Percentiles rank a stretch among this genome's conserved stretches.
Conservation (phyloP, 192 early-diverging fungal genomes). For the Backusella macrospora region DNA sequence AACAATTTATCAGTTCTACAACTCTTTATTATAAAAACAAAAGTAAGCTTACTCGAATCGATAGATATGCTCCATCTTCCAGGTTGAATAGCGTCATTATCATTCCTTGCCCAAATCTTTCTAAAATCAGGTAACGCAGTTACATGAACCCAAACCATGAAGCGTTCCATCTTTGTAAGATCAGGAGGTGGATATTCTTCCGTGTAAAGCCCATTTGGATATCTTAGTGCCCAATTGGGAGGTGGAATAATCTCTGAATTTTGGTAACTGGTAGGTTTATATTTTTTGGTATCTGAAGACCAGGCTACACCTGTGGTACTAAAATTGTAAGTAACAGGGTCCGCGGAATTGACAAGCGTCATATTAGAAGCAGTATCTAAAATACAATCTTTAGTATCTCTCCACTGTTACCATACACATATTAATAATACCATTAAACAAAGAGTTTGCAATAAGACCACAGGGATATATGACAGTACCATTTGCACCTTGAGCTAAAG, state of each 20-base stretch:
- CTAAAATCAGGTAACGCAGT: conserved; percentile 93
- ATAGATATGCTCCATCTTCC: conserved; percentile 75
- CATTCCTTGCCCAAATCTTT: conserved; percentile 87
- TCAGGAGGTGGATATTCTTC: conserved; percentile 61
- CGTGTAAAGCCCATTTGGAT: conserved; percentile 53
- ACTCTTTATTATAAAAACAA: neutral
- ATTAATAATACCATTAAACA: conserved; percentile 74
- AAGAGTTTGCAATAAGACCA: conserved; percentile 88
- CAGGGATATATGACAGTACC: conserved; percentile 78
- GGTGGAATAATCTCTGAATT: conserved; percentile 72
- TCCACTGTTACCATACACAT: neutral
- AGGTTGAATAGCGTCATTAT: conserved; percentile 53
- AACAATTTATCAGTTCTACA: neutral
- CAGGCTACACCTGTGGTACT: conserved; percentile 76
- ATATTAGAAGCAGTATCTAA: conserved; percentile 37
- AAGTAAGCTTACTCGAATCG: conserved; percentile 61
- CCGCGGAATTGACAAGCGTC: neutral
- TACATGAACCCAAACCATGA: conserved; percentile 97
- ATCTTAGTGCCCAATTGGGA: conserved; percentile 75
- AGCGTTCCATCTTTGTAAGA: conserved; percentile 68
- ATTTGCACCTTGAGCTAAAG: conserved; percentile 31
- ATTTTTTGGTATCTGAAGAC: conserved; percentile 79
- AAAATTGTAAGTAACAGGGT: conserved; percentile 52
- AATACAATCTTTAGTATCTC: neutral
- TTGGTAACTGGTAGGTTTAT: conserved; percentile 58